A percentile compares a stretch with the other conserved stretches of the same genome.
These are phyloP conservation scores for Lachnellula subtilissima DNA, from an alignment of 2,329 filamentous ascomycete species.

Conservation along the genomic window DNA sequence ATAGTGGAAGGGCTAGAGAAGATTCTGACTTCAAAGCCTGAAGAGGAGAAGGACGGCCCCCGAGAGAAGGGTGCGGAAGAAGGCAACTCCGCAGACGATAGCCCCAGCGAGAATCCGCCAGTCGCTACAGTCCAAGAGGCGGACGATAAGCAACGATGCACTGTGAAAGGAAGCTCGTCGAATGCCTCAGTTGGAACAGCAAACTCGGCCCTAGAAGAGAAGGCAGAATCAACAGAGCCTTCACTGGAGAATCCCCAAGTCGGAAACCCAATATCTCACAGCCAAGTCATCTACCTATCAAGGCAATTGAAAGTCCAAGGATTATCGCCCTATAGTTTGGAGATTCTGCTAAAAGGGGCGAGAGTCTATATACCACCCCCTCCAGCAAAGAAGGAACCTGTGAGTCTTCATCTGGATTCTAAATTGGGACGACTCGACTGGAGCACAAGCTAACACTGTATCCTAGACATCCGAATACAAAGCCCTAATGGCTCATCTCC, in stretches of 20 bases:
- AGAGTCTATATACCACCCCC: slow-evolving; percentile 74
- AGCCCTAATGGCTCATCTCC: slow-evolving; percentile 79
- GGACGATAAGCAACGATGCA: not conserved
- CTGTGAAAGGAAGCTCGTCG: not conserved
- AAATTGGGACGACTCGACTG: not conserved
- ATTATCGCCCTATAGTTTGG: slow-evolving; percentile 48
- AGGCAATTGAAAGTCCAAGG: slow-evolving; percentile 41
- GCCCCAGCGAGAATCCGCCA: too few relatives aligned
- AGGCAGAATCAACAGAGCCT: slow-evolving; percentile 37
- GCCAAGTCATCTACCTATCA: slow-evolving; percentile 61
- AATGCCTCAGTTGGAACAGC: not conserved
- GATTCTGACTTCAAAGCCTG: slow-evolving; percentile 22
- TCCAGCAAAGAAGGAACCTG: slow-evolving; percentile 70
- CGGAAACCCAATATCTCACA: slow-evolving; percentile 68
- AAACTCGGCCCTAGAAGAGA: not conserved
- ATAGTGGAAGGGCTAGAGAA: slow-evolving; percentile 58
- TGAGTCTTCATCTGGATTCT: slow-evolving; percentile 38
- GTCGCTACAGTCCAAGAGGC: too few relatives aligned
- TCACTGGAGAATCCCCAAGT: slow-evolving; percentile 39
- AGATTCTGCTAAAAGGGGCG: slow-evolving; percentile 67
- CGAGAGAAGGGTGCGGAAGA: not conserved
- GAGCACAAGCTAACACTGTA: slow-evolving; percentile 7
- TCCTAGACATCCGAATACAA: slow-evolving; percentile 73
- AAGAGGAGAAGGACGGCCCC: not conserved
- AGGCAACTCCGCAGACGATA: too few relatives aligned